Conservation (phyloP, 176 grass and related monocot species). For the Eleusine indica region DNA sequence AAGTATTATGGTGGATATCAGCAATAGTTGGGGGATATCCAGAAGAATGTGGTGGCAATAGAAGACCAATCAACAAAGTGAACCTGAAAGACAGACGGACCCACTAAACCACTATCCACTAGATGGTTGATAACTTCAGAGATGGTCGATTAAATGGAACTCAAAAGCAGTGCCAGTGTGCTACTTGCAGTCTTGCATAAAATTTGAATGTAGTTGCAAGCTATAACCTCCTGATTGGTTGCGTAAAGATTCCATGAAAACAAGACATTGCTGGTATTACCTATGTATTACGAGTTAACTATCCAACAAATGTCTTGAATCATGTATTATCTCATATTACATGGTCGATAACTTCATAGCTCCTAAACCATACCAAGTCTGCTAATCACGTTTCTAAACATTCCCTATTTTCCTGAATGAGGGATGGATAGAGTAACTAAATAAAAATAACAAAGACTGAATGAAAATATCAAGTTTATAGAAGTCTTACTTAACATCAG, state of each 20-base stretch:
- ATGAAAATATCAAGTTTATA: neutral
- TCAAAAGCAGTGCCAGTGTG: too few relatives aligned
- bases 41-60: neutral
- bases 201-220: too few relatives aligned
- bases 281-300: neutral
- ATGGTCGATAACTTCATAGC: neutral
- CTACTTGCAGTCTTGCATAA: too few relatives aligned
- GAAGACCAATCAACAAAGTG: neutral
- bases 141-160: too few relatives aligned
- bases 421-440: neutral
- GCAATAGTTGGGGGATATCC: neutral
- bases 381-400: too few relatives aligned
- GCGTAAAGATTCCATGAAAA: neutral
- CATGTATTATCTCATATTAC: neutral
- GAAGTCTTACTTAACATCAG: neutral
- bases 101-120: neutral
- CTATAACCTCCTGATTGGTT: too few relatives aligned
- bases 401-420: neutral
- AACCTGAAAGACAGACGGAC: neutral
- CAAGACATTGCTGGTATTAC: neutral
- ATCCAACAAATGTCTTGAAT: neutral
- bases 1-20: neutral
- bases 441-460: neutral
- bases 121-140: too few relatives aligned
- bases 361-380: neutral